These are phyloP conservation scores for Diplotaxis tenuifolia DNA, from an alignment of 345 rosid genomes.

Conservation along the genomic window DNA sequence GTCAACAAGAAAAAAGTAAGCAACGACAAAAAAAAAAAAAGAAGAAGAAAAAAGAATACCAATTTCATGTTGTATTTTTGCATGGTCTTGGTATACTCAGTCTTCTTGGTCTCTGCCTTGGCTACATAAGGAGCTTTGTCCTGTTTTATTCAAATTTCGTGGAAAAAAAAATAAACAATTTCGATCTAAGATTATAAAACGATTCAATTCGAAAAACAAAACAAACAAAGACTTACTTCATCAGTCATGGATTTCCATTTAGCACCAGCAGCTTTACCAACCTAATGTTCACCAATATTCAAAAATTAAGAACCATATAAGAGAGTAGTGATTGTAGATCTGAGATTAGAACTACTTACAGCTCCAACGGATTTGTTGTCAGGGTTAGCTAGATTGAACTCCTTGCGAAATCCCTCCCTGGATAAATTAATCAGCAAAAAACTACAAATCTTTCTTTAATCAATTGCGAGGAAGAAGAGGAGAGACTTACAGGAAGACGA, in stretches of 20 bases:
- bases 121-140: slow-evolving; percentile 65
- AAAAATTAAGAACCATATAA: slow-evolving; percentile 6
- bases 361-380: slow-evolving; percentile 72
- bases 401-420: slow-evolving; percentile 74
- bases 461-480: too few species aligned
- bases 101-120: slow-evolving; percentile 57
- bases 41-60: slow-evolving; percentile 35
- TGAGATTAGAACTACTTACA: slow-evolving; percentile 39
- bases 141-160: slow-evolving; percentile 24
- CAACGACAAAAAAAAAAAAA: background rate
- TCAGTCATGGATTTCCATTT: slow-evolving; percentile 69
- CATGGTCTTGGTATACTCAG: slow-evolving; percentile 55
- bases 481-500: too few species aligned
- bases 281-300: slow-evolving; percentile 41
- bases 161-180: background rate
- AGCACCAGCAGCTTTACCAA: slow-evolving; percentile 74
- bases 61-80: slow-evolving; percentile 55
- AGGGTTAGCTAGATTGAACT: slow-evolving; percentile 67
- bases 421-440: background rate
- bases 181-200: background rate
- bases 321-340: background rate
- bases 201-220: background rate
- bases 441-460: too few species aligned
- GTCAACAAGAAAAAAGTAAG: background rate
- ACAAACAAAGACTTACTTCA: slow-evolving; percentile 43